A percentile compares a stretch with the other conserved stretches of the same genome.
Conservation (phyloP, 345 rosid genomes). For the Citrus sinensis region DVS_A1.0 CM039165.1:8446001-8446500, state of each 20-base stretch:
- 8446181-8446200: not conserved
- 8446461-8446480: not conserved
- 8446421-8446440: conserved; percentile 26
- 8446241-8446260: not conserved
- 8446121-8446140: not conserved
- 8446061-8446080: conserved; percentile 10
- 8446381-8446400: conserved; percentile 10
- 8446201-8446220: not conserved
- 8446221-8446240: not conserved
- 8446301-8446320: not conserved
- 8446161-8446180: not conserved
- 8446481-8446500: not conserved
- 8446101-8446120: not conserved
- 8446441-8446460: conserved; percentile 16
- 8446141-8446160: not conserved
- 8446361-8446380: conserved; percentile 22
- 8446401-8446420: conserved; percentile 31
- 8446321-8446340: conserved; percentile 7
- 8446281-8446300: not conserved
- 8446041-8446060: conserved; percentile 11
- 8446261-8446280: not conserved
- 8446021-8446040: conserved; percentile 12
- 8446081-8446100: not conserved
- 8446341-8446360: conserved; percentile 16
- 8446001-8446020: conserved; percentile 1